Percentiles rank a stretch among this genome's conserved stretches.
Evolutionary conservation across 805 yeast genomes (phyloP).

Genomic region (Kuraishia floccosa): DNA sequence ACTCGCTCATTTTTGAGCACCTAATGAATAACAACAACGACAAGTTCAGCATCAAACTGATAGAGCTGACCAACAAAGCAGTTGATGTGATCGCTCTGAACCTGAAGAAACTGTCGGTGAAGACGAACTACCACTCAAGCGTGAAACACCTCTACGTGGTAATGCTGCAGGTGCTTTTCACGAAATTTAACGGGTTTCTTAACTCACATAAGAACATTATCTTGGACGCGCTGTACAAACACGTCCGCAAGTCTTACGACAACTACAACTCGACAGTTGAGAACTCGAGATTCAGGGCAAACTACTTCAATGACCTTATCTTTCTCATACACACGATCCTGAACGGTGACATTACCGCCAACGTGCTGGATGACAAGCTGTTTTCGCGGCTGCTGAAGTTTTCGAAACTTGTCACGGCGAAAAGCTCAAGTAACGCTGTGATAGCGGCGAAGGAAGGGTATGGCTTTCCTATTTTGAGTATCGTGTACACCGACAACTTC

Average conservation of each 20-base stretch:
- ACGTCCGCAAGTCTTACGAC: conserved; percentile 19
- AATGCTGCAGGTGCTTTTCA: conserved; percentile 15
- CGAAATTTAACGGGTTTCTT: conserved; percentile 21
- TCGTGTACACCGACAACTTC: conserved; percentile 16
- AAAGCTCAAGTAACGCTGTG: conserved; percentile 5
- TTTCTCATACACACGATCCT: conserved; percentile 16
- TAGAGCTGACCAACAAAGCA: conserved; percentile 15
- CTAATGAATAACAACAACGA: conserved; percentile 19
- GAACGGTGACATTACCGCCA: conserved; percentile 13
- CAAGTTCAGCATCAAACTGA: conserved; percentile 17
- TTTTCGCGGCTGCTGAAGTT: conserved; percentile 17
- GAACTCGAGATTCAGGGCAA: conserved; percentile 16
- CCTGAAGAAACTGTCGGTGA: conserved; percentile 17
- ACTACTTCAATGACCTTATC: conserved; percentile 18
- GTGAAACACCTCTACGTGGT: conserved; percentile 18
- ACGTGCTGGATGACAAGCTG: conserved; percentile 17
- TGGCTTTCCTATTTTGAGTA: conserved; percentile 17
- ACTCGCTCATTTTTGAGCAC: conserved; percentile 9
- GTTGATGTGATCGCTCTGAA: conserved; percentile 9
- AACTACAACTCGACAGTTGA: conserved; percentile 20
- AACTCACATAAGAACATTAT: conserved; percentile 16
- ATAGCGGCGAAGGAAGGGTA: conserved; percentile 6
- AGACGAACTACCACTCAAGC: conserved; percentile 18
- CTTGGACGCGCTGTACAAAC: conserved; percentile 17
- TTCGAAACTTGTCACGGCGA: conserved; percentile 12